Evolutionary conservation across 1,139 yeast genomes (phyloP), one percentile per base, ranked within the genome.

Genomic region (Geotrichum macrosporum): DNA sequence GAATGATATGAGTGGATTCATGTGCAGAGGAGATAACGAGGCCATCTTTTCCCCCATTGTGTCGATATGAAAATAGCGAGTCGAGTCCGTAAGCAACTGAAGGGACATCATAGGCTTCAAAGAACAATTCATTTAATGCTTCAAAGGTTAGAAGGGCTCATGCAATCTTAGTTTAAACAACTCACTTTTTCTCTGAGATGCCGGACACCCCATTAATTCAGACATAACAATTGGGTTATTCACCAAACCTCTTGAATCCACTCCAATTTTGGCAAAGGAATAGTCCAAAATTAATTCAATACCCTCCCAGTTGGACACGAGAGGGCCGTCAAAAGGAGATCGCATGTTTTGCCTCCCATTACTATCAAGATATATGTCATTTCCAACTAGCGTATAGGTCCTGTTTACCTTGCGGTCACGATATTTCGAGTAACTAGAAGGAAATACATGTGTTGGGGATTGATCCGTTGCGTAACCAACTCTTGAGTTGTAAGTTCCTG

Each of bases 241-340:
- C 9, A 88, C 78, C 0, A 71, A 59, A 0, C 81, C 80, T 26
- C 60, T 55, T 12, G 85, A 74, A 16, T 67, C 62, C 2, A 86
- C 94, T 2, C 55, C 50, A 44, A 92, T 61, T 63, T 85, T 94
- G 50, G 80, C 77, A 62, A 92, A 83, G 0, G 92, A 73, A 61
- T 88, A 92, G 62, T 92, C 97, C 48, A 94, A 64, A 47, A 92
- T 76, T 48, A 74, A 76, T 62, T 94, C 98, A 6, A 84, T 76
- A 50, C 82, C 78, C 51, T 94, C 98, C 97, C 98, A 94, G 63
- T 89, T 92, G 24, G 94, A 81, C 31, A 92, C 71, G 56, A 87
- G 68, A 2, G 87, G 77, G 0, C 95, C 96, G 64, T 94, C 98
- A 61, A 77, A 92, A 0, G 96, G 96, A 3, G 85, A 72, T 58